phyloP scores from a whole-genome alignment of 2,329 filamentous ascomycete species.

The Colletotrichum karsti region DNA sequence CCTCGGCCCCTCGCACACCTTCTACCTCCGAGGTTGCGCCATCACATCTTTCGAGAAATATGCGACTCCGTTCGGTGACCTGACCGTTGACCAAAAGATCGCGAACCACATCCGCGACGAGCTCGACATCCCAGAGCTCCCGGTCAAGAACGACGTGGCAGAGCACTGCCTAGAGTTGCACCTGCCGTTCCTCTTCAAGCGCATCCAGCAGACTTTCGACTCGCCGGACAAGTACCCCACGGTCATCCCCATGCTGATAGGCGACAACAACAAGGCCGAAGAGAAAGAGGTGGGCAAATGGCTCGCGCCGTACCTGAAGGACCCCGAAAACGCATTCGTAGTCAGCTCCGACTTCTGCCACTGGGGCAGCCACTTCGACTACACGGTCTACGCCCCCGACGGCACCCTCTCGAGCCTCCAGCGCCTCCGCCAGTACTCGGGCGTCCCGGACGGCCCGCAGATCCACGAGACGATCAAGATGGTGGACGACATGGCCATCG shows the following conservation, averaged over 20 bases:
- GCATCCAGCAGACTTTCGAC: constrained; percentile 62
- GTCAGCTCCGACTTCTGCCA: constrained; percentile 97
- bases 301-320: constrained; percentile 80
- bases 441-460: constrained; percentile 48
- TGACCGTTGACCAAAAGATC: constrained; percentile 69
- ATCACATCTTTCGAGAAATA: constrained; percentile 77
- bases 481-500: constrained; percentile 85
- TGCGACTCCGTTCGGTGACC: constrained; percentile 77
- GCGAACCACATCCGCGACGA: constrained; percentile 46
- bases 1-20: constrained; percentile 91
- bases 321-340: constrained; percentile 82
- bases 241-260: constrained; percentile 87
- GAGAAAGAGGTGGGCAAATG: constrained; percentile 76
- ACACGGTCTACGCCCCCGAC: constrained; percentile 75
- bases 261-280: constrained; percentile 71
- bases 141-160: constrained; percentile 71
- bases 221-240: constrained; percentile 69
- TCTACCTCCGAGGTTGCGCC: constrained; percentile 80
- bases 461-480: constrained; percentile 88
- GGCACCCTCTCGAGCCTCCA: constrained; percentile 48
- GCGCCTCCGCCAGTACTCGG: constrained; percentile 42
- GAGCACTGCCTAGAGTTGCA: constrained; percentile 99
- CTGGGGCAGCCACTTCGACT: constrained; percentile 87
- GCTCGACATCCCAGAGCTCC: constrained; percentile 69
- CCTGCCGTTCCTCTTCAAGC: constrained; percentile 89